These are phyloP conservation scores for Bolboschoenoplectus hybrid DNA, from an alignment of 202 grass and related monocot genomes.

Conservation along the genomic window DNA sequence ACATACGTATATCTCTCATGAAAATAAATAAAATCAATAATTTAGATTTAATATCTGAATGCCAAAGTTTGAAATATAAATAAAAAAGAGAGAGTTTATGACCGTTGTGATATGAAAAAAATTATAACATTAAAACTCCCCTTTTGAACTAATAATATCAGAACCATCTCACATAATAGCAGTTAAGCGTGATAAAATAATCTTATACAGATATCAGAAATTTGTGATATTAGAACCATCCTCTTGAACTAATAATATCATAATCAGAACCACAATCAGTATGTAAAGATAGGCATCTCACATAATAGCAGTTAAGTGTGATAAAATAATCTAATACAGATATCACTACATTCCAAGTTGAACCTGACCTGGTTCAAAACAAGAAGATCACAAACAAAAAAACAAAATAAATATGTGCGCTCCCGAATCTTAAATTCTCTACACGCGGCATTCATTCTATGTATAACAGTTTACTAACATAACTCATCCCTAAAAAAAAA, in stretches of 20 bases:
- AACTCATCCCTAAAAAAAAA: not conserved
- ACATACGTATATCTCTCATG: too few relatives aligned
- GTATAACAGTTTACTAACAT: constrained; percentile 26
- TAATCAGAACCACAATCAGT: not conserved
- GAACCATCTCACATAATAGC: not conserved
- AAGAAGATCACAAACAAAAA: constrained; percentile 17
- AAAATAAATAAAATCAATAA: too few relatives aligned
- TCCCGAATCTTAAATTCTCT: constrained; percentile 17
- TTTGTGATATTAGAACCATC: not conserved
- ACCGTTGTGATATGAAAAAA: not conserved
- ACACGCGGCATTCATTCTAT: constrained; percentile 31
- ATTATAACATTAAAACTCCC: not conserved
- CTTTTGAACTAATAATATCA: constrained; percentile 2
- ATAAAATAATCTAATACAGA: constrained; percentile 24
- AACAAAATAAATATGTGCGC: not conserved
- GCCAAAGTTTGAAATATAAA: too few relatives aligned
- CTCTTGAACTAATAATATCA: constrained; percentile 2
- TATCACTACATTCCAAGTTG: constrained; percentile 36
- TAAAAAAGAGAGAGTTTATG: too few relatives aligned
- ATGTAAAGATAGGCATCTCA: not conserved
- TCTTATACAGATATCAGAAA: constrained; percentile 12
- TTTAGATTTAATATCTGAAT: too few relatives aligned
- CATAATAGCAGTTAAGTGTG: not conserved
- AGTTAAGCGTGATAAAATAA: not conserved
- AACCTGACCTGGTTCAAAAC: constrained; percentile 21